phyloP scores from a whole-genome alignment of 352 stramenopile genomes.

The Hyaloperonospora arabidopsidis region DNA sequence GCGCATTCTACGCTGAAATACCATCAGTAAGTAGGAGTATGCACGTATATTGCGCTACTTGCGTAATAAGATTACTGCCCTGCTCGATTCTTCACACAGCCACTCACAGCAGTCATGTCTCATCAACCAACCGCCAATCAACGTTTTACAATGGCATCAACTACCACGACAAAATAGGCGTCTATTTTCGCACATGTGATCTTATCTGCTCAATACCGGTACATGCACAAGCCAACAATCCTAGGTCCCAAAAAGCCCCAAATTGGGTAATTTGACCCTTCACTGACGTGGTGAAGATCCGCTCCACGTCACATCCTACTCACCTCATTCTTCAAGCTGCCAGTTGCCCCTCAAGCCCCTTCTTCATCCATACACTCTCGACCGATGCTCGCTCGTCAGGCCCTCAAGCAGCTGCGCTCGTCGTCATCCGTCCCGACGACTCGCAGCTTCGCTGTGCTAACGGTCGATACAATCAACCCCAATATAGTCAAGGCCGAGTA shows the following conservation, averaged over 20 bases:
- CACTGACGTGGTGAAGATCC: too few species aligned
- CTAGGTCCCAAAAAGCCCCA: too few species aligned
- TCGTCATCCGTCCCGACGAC: slow-evolving; percentile 12
- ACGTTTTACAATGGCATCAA: too few species aligned
- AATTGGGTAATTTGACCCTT: too few species aligned
- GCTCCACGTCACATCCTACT: too few species aligned
- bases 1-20: too few species aligned
- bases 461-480: slow-evolving; percentile 68
- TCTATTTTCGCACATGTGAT: slow-evolving; percentile 14
- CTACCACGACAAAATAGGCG: slow-evolving; percentile 1
- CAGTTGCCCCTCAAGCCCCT: slow-evolving; percentile 17
- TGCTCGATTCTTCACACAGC: too few species aligned
- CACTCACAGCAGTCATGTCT: too few species aligned
- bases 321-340: slow-evolving; percentile 27
- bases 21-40: too few species aligned
- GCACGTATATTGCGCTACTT: too few species aligned
- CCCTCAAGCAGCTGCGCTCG: slow-evolving; percentile 25
- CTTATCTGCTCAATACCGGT: neutral
- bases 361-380: neutral
- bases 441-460: slow-evolving; percentile 65
- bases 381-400: slow-evolving; percentile 24
- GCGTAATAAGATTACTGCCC: too few species aligned
- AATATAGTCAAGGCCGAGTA: slow-evolving; percentile 79
- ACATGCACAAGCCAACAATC: slow-evolving; percentile 4
- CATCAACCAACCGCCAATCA: too few species aligned